A percentile compares a stretch with the other conserved stretches of the same genome.
These are phyloP conservation scores for Coemansia umbellata DNA, from an alignment of 192 early-diverging fungal species.

Conservation along the genomic window DNA sequence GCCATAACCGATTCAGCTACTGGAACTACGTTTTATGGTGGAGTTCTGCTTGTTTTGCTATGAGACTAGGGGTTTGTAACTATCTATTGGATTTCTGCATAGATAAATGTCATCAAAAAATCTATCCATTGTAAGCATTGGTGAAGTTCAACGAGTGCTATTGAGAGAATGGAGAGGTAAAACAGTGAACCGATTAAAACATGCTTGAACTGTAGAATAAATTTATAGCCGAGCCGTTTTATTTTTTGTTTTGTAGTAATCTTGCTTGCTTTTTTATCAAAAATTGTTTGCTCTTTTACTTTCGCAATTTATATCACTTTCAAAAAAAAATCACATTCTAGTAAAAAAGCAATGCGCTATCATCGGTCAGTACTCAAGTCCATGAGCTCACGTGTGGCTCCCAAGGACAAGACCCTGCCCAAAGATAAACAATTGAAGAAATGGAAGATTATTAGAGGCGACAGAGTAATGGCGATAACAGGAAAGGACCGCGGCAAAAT, in stretches of 20 bases:
- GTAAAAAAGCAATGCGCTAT: slow-evolving; percentile 22
- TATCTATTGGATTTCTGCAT: too few relatives aligned
- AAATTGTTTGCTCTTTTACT: background rate
- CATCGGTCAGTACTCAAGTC: slow-evolving; percentile 39
- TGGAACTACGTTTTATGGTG: too few relatives aligned
- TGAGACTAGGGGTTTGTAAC: too few relatives aligned
- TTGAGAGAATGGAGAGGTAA: too few relatives aligned
- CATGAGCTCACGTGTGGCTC: slow-evolving; percentile 18
- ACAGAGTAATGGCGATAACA: slow-evolving; percentile 60
- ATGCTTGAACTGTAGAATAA: too few relatives aligned
- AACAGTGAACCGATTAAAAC: too few relatives aligned
- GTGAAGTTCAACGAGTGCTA: too few relatives aligned
- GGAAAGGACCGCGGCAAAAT: slow-evolving; percentile 63
- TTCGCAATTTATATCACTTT: background rate
- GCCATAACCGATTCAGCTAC: too few relatives aligned
- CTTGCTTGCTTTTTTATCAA: background rate
- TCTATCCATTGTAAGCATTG: too few relatives aligned
- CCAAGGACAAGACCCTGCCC: slow-evolving; percentile 36
- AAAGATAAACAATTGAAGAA: slow-evolving; percentile 49
- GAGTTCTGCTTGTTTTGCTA: too few relatives aligned
- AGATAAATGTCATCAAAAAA: too few relatives aligned
- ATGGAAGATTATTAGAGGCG: slow-evolving; percentile 62
- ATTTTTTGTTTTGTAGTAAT: too few relatives aligned
- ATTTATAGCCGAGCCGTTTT: background rate
- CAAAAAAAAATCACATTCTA: background rate